Evolutionary conservation across 2,329 filamentous ascomycete genomes (phyloP).

Genomic region (Catunica adiposa): DNA sequence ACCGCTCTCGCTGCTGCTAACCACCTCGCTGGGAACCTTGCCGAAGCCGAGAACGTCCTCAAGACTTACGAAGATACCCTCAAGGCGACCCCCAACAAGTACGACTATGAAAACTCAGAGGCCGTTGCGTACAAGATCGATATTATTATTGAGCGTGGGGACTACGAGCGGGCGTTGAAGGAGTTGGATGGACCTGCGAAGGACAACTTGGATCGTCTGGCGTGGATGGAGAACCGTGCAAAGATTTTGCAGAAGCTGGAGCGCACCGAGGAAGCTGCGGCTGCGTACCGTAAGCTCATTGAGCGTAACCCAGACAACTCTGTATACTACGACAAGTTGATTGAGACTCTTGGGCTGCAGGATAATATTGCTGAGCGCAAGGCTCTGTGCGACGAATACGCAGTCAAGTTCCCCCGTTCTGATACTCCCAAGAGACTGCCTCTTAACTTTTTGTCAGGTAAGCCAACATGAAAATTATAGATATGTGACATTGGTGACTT

Average conservation of each 20-base stretch:
- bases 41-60: constrained; percentile 77
- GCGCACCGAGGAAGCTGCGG: constrained; percentile 61
- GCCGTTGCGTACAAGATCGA: constrained; percentile 88
- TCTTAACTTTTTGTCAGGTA: constrained; percentile 70
- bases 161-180: constrained; percentile 66
- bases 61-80: constrained; percentile 87
- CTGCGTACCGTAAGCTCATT: constrained; percentile 64
- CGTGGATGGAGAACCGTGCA: constrained; percentile 71
- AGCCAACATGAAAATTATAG: neutral
- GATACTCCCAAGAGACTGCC: constrained; percentile 78
- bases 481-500: constrained; percentile 14
- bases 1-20: constrained; percentile 90
- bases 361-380: constrained; percentile 47
- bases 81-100: constrained; percentile 58
- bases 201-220: constrained; percentile 65
- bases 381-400: constrained; percentile 60
- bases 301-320: constrained; percentile 80
- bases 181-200: constrained; percentile 68
- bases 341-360: constrained; percentile 47
- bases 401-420: constrained; percentile 61
- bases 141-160: constrained; percentile 79
- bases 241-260: constrained; percentile 67
- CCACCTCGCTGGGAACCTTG: constrained; percentile 72
- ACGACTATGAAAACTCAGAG: constrained; percentile 85
- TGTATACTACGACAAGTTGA: constrained; percentile 66